Evolutionary conservation across 805 yeast species (phyloP).

Genomic region (Schwanniomyces occidentalis): DNA sequence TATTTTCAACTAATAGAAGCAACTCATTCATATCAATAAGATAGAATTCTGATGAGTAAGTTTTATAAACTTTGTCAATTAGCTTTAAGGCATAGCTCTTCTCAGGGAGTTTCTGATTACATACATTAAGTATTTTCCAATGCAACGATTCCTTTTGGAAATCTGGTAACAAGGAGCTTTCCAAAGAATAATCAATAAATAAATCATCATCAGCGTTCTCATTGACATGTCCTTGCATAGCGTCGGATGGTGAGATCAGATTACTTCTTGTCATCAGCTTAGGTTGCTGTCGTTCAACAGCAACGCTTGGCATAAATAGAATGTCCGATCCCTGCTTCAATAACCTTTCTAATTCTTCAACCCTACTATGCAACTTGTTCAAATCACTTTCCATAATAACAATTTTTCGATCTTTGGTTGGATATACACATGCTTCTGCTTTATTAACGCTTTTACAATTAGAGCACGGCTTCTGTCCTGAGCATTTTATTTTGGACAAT

Average conservation of each 20-base stretch:
- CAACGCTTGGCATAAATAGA: neutral
- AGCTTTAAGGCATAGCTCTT: conserved; percentile 20
- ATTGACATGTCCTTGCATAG: neutral
- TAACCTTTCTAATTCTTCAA: conserved; percentile 26
- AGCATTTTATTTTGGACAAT: conserved; percentile 39
- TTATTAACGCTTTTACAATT: conserved; percentile 37
- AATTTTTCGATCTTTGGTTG: conserved; percentile 39
- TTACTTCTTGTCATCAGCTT: too few species aligned
- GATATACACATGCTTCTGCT: conserved; percentile 34
- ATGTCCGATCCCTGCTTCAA: conserved; percentile 1
- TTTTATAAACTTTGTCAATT: conserved; percentile 24
- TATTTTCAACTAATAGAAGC: conserved; percentile 11
- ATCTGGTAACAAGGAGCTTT: conserved; percentile 26
- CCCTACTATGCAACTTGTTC: conserved; percentile 32
- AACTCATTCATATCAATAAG: conserved; percentile 27
- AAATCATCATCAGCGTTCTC: neutral
- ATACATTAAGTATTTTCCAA: conserved; percentile 19
- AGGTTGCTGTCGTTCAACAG: neutral
- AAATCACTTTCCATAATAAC: conserved; percentile 45
- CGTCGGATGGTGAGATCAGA: neutral
- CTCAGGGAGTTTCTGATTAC: conserved; percentile 24
- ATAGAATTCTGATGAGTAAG: conserved; percentile 38
- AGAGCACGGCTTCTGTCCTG: conserved; percentile 43
- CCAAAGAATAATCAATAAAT: conserved; percentile 13
- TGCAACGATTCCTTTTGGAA: conserved; percentile 27